Percentiles rank a stretch among this genome's conserved stretches.
Evolutionary conservation across 148 eudicot genomes (phyloP).

Genomic region (Drosera capensis): DNA sequence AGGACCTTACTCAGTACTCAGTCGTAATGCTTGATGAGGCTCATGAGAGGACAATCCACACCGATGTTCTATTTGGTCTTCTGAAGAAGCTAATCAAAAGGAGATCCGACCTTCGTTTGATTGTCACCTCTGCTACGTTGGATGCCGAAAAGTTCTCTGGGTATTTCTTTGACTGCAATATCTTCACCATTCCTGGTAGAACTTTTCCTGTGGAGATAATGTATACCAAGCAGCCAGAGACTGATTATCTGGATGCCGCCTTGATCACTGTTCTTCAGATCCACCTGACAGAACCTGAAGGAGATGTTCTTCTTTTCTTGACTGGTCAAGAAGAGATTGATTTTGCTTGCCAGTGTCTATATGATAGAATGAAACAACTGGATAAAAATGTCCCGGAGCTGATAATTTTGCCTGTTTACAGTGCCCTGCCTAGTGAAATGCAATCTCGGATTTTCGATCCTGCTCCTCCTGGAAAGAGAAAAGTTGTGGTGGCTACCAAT

Average conservation of each 20-base stretch:
- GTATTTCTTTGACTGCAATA: conserved; percentile 68
- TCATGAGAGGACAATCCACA: conserved; percentile 87
- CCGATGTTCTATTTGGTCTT: conserved; percentile 85
- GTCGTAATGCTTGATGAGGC: conserved; percentile 98
- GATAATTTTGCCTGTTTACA: conserved; percentile 81
- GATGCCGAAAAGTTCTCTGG: conserved; percentile 91
- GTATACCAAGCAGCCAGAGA: conserved; percentile 75
- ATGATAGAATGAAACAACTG: conserved; percentile 79
- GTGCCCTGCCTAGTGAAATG: conserved; percentile 95
- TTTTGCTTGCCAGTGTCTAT: conserved; percentile 76
- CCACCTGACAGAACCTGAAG: conserved; percentile 86
- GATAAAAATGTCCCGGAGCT: conserved; percentile 80
- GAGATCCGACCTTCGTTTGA: conserved; percentile 74
- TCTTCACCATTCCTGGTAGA: conserved; percentile 87
- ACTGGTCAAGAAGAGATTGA: conserved; percentile 97
- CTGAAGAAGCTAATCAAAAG: conserved; percentile 54
- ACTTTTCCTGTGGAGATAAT: conserved; percentile 72
- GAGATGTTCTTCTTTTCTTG: conserved; percentile 75
- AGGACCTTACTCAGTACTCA: conserved; percentile 64
- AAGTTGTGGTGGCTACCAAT: conserved; percentile 93
- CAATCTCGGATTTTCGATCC: conserved; percentile 92
- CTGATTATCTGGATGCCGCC: conserved; percentile 74
- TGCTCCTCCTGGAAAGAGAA: conserved; percentile 86
- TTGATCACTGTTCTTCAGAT: conserved; percentile 79
- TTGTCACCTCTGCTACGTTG: conserved; percentile 90